These are phyloP conservation scores for Tetrapisispora pingtungensis DNA, from an alignment of 805 yeast species.

Conservation along the genomic window DNA sequence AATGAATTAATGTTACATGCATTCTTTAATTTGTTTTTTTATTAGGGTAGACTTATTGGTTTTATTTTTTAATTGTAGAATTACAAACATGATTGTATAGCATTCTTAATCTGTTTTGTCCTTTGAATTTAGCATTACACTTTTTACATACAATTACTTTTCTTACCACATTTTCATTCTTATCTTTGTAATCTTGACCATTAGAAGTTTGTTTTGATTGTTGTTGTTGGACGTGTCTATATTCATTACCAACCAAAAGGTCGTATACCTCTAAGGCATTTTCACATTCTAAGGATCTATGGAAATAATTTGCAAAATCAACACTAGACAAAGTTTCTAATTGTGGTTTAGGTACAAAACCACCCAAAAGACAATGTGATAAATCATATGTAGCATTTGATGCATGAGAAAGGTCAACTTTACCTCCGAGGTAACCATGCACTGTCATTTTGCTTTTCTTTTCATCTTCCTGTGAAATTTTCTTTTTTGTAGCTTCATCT, in stretches of 20 bases:
- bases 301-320: conserved; percentile 28
- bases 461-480: conserved; percentile 4
- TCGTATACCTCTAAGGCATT: conserved; percentile 22
- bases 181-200: background rate
- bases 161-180: conserved; percentile 8
- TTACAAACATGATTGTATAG: conserved; percentile 16
- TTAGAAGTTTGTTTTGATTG: background rate
- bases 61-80: background rate
- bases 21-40: background rate
- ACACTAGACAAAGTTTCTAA: conserved; percentile 25
- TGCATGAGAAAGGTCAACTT: conserved; percentile 19
- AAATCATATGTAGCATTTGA: conserved; percentile 19
- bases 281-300: conserved; percentile 22
- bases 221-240: conserved; percentile 5
- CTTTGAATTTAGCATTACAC: conserved; percentile 19
- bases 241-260: conserved; percentile 11
- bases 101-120: conserved; percentile 15
- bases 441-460: conserved; percentile 11
- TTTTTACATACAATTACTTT: conserved; percentile 22
- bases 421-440: conserved; percentile 26
- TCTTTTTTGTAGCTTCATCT: conserved; percentile 13
- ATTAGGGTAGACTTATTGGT: background rate
- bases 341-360: conserved; percentile 26
- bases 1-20: conserved; percentile 1
- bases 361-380: conserved; percentile 26